Base-by-base conservation (phyloP, 805 yeast genomes). In the Candida nanaspora region DNA sequence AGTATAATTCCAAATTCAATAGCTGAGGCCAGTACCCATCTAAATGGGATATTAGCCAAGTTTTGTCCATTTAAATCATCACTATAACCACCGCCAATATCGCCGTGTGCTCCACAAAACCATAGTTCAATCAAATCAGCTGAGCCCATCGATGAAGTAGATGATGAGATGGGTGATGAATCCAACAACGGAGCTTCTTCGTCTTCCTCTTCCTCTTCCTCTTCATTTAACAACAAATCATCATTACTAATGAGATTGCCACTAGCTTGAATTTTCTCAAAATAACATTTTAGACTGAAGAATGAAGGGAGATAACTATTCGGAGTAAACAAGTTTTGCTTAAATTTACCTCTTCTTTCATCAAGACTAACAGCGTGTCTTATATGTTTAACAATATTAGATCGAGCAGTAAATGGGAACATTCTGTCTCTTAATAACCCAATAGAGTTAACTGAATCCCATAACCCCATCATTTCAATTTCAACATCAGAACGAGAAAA, bases 91-190 rank as follows among this genome's bases (percentile, higher is more conserved):
- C 86, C 86, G 2, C 87, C 87, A 49, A 76, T 61, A 56, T 81
- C 86, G 9, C 81, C 66, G 56, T 81, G 87, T 51, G 76, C 76
- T 2, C 86, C 88, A 1, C 83, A 75, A 49, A 81, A 81, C 81
- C 82, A 81, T 33, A 74, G 51, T 49, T 81, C 86, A 14, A 70
- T 52, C 27, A 72, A 49, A 46, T 70, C 74, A 8, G 51, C n/a
- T n/a, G n/a, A n/a, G n/a, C n/a, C n/a, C n/a, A n/a, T n/a, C n/a
- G n/a, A n/a, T n/a, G n/a, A n/a, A n/a, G n/a, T n/a, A n/a, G n/a
- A n/a, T n/a, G n/a, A n/a, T n/a, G n/a, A n/a, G n/a, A n/a, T n/a
- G n/a, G n/a, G n/a, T n/a, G n/a, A n/a, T n/a, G n/a, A n/a, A n/a
- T n/a, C n/a, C n/a, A n/a, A n/a, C n/a, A n/a, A n/a, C n/a, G n/a